These are phyloP conservation scores for Waitea zeae DNA, from an alignment of 1,284 basidiomycete species.

Conservation along the genomic window DNA sequence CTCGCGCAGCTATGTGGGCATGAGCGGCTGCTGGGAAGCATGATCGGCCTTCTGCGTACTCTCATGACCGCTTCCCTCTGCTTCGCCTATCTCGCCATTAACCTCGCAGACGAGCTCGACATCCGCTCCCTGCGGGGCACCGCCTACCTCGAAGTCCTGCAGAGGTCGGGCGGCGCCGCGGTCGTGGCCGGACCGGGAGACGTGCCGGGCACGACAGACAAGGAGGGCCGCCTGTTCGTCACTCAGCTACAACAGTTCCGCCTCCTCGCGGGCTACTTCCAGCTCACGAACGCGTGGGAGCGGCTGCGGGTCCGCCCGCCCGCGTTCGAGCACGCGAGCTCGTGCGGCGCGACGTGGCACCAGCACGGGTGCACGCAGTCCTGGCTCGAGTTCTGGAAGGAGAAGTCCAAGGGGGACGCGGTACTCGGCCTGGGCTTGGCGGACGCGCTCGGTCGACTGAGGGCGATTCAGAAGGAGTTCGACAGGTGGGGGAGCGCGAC, in stretches of 20 bases:
- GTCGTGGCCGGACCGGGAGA: slow-evolving; percentile 5
- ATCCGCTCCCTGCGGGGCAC: slow-evolving; percentile 34
- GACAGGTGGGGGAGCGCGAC: slow-evolving; percentile 49
- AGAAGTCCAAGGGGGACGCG: slow-evolving; percentile 39
- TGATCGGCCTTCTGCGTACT: slow-evolving; percentile 36
- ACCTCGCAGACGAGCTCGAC: slow-evolving; percentile 45
- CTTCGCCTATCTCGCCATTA: slow-evolving; percentile 52
- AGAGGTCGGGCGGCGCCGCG: slow-evolving; percentile 31
- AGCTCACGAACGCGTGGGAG: slow-evolving; percentile 46
- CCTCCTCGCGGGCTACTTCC: slow-evolving; percentile 45
- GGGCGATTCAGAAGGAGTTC: slow-evolving; percentile 39
- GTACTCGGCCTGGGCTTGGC: slow-evolving; percentile 37
- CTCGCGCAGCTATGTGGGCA: slow-evolving; percentile 50
- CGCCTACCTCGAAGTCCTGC: slow-evolving; percentile 55
- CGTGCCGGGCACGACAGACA: slow-evolving; percentile 10
- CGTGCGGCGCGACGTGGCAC: slow-evolving; percentile 50
- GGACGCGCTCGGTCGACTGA: slow-evolving; percentile 44
- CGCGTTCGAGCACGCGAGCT: slow-evolving; percentile 36
- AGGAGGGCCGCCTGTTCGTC: slow-evolving; percentile 25
- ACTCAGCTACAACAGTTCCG: slow-evolving; percentile 38
- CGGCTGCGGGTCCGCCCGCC: slow-evolving; percentile 32
- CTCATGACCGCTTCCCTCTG: slow-evolving; percentile 38
- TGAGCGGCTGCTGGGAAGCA: slow-evolving; percentile 31
- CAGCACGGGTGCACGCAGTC: slow-evolving; percentile 47
- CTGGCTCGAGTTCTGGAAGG: slow-evolving; percentile 54